Conservation (phyloP, 1,284 basidiomycete genomes). For the Ganoderma lingzhi region DNA sequence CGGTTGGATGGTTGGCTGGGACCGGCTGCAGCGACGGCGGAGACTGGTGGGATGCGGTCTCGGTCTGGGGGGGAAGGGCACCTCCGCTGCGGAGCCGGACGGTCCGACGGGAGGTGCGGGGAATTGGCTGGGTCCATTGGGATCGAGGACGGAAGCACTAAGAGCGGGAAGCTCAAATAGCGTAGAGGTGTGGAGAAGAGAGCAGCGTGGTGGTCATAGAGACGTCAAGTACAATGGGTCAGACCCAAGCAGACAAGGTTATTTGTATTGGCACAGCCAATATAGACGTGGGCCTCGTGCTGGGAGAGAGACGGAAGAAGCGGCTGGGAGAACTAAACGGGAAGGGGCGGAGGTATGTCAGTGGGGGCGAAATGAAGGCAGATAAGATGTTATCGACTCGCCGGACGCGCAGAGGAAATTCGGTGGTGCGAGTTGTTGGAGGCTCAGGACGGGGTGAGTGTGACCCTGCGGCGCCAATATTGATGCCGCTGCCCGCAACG, state of each 20-base stretch:
- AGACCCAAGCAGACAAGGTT: constrained; percentile 35
- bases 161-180: constrained; percentile 34
- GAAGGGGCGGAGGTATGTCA: constrained; percentile 25
- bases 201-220: constrained; percentile 39
- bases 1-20: constrained; percentile 26
- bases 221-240: constrained; percentile 35
- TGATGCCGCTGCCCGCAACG: constrained; percentile 34
- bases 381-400: constrained; percentile 45
- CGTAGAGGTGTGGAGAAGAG: constrained; percentile 29
- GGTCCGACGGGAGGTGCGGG: constrained; percentile 31
- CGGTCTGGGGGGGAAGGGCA: constrained; percentile 30
- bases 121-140: constrained; percentile 35
- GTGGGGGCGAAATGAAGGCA: constrained; percentile 21
- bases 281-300: constrained; percentile 35
- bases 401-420: constrained; percentile 19
- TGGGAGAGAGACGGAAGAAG: constrained; percentile 29
- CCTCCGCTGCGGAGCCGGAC: constrained; percentile 27
- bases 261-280: constrained; percentile 36
- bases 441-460: constrained; percentile 17
- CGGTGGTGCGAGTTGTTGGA: constrained; percentile 25
- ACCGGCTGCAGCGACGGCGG: constrained; percentile 14
- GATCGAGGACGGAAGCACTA: constrained; percentile 23
- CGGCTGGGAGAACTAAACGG: constrained; percentile 12
- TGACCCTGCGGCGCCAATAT: constrained; percentile 31
- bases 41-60: constrained; percentile 24